A percentile compares a stretch with the other conserved stretches of the same genome.
Evolutionary conservation across 108 stramenopile genomes (phyloP).

Genomic region (Nitzschia sp.): DNA sequence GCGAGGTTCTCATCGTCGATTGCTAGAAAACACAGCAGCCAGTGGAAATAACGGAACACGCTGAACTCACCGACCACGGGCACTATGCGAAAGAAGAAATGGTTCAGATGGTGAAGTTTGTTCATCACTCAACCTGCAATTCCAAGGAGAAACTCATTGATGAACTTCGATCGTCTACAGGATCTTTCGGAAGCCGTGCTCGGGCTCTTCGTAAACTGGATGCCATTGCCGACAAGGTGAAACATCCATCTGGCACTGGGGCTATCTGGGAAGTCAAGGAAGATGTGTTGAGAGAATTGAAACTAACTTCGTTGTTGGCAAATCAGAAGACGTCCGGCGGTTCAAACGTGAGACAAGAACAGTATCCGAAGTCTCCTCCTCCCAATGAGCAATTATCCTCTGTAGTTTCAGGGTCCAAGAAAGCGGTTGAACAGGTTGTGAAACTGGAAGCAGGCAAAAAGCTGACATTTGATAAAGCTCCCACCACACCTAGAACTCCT

Average conservation of each 20-base stretch:
- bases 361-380: too few relatives aligned
- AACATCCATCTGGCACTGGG: slow-evolving; percentile 41
- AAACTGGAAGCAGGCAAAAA: too few relatives aligned
- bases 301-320: slow-evolving; percentile 40
- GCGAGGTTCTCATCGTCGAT: too few relatives aligned
- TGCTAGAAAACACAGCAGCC: background rate
- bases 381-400: too few relatives aligned
- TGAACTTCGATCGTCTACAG: slow-evolving; percentile 54
- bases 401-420: too few relatives aligned
- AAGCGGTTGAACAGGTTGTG: too few relatives aligned
- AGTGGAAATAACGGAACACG: background rate
- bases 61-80: slow-evolving; percentile 25
- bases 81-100: slow-evolving; percentile 48
- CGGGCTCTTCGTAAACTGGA: slow-evolving; percentile 76
- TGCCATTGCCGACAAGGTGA: slow-evolving; percentile 67
- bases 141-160: slow-evolving; percentile 78
- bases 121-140: slow-evolving; percentile 64
- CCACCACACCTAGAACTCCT: too few relatives aligned
- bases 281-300: slow-evolving; percentile 53
- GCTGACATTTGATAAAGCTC: too few relatives aligned
- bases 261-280: slow-evolving; percentile 82
- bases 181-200: slow-evolving; percentile 58
- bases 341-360: background rate
- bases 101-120: slow-evolving; percentile 54
- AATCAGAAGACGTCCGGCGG: background rate